Evolutionary conservation across 768 basidiomycete genomes (phyloP), one percentile per base, ranked within the genome.

Genomic region (Serpula lacrymans): DNA sequence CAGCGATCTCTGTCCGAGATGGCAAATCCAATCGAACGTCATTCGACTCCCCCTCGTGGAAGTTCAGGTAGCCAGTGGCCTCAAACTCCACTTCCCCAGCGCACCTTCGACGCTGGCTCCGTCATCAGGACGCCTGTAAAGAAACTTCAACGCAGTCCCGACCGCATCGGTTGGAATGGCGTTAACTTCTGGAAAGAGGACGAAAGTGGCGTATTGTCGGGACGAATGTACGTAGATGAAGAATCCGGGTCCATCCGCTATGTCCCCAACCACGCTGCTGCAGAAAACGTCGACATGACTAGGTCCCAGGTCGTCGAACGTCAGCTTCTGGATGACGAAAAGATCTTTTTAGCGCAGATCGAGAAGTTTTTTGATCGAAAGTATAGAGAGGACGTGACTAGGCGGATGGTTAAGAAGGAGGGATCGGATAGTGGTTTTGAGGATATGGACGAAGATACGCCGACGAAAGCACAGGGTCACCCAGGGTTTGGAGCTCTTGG

Each of bases 111-210:
- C 12, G 54, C 63, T 1, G 61, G 61, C 5, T 62, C 60, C 11
- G 62, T 62, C 2, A 34, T 60, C 37, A 39, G 2, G 10, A 64
- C 62, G 0, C 60, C 62, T 1, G 30, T 57, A 13, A 63, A 63
- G 50, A 58, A 44, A 23, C 58, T 63, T 24, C 53, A 53, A 22
- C 51, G 29, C n/a, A 59, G 55, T 25, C 60, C 62, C 4, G 26
- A 37, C 4, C 57, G 55, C n/a, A 53, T 62, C 6, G 62, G 62
- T 1, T 56, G 57, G 43, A 53, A 48, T 12, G 59, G 53, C 2
- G 10, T 62, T n/a, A 45, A 52, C 1, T 53, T 51, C 30, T 24
- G 53, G 14, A 56, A 53, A 24, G 40, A 51, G 5, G n/a, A n/a
- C n/a, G n/a, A n/a, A n/a, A 41, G 49, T 5, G 45, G 35, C 0